phyloP scores from a whole-genome alignment of 192 early-diverging fungal species.

The Chytriomyces confervae region DNA sequence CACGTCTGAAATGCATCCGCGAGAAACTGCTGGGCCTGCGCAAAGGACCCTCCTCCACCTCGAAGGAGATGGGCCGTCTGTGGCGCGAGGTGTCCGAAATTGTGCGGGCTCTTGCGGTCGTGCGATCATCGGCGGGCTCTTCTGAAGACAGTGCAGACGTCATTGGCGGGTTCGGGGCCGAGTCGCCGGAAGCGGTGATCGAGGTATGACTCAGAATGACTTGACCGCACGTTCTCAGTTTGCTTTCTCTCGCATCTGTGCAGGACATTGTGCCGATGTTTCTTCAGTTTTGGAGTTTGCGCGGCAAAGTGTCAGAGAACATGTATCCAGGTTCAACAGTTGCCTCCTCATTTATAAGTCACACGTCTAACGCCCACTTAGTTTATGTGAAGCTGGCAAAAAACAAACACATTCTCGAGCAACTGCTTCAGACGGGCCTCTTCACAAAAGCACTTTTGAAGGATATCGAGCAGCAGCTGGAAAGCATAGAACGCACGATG shows the following conservation, averaged over 20 bases:
- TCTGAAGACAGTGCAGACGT: neutral
- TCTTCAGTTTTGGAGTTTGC: slow-evolving; percentile 26
- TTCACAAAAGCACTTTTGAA: slow-evolving; percentile 22
- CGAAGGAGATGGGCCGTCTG: slow-evolving; percentile 24
- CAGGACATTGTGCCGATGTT: slow-evolving; percentile 35
- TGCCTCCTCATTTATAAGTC: neutral
- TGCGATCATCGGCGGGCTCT: neutral
- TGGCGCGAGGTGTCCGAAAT: slow-evolving; percentile 32
- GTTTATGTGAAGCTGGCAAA: slow-evolving; percentile 39
- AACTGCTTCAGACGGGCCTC: slow-evolving; percentile 32
- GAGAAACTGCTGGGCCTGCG: slow-evolving; percentile 18
- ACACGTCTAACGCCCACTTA: neutral
- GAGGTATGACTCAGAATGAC: neutral
- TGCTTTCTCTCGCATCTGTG: too few relatives aligned
- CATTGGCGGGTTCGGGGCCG: neutral
- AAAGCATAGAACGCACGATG: neutral
- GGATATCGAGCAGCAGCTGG: slow-evolving; percentile 4
- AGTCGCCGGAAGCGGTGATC: slow-evolving; percentile 19
- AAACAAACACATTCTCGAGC: slow-evolving; percentile 29
- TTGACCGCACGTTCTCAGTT: neutral
- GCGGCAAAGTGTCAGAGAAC: slow-evolving; percentile 32
- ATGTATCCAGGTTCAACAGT: slow-evolving; percentile 33
- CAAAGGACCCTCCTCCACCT: slow-evolving; percentile 1
- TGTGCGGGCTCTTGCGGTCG: neutral
- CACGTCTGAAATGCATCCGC: slow-evolving; percentile 28